A percentile compares a stretch with the other conserved stretches of the same genome.
Conservation (phyloP, 1,284 basidiomycete genomes). For the Apiotrichum gamsii region DNA sequence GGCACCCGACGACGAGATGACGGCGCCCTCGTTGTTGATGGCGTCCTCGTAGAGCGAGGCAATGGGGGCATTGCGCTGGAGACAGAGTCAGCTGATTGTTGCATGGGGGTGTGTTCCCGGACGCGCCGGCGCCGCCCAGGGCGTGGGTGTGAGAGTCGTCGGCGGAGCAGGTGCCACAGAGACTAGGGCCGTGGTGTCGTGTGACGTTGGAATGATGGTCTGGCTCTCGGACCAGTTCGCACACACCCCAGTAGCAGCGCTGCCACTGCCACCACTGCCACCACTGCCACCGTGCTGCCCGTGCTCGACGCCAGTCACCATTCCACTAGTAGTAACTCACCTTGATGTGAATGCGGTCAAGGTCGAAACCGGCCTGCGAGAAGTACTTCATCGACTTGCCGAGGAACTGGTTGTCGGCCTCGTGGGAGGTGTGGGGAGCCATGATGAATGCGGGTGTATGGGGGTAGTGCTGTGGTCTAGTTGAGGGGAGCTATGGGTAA, state of each 20-base stretch:
- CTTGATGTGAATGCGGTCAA: conserved; percentile 53
- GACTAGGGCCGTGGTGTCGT: too few species aligned
- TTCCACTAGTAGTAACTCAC: too few species aligned
- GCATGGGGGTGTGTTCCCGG: too few species aligned
- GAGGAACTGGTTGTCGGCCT: conserved; percentile 53
- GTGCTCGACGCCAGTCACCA: too few species aligned
- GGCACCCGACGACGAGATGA: conserved; percentile 92
- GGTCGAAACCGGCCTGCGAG: conserved; percentile 99
- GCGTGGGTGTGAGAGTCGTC: too few species aligned
- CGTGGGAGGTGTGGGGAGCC: conserved; percentile 32
- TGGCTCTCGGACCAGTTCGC: too few species aligned
- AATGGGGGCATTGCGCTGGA: conserved; percentile 89
- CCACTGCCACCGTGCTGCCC: background rate
- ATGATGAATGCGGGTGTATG: conserved; percentile 18
- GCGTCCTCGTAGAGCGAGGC: conserved; percentile 98
- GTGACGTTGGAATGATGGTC: too few species aligned
- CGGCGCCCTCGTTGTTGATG: conserved; percentile 93
- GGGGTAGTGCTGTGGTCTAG: background rate
- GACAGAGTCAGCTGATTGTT: conserved; percentile 39
- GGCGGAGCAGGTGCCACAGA: too few species aligned
- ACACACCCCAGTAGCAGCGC: too few species aligned
- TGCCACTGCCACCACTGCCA: too few species aligned
- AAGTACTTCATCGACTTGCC: conserved; percentile 93
- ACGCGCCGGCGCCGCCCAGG: too few species aligned
- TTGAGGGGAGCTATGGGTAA: too few species aligned